Evolutionary conservation across 1,284 basidiomycete species (phyloP), one percentile per base, ranked within the genome.

Genomic region (Schizophyllum commune): DNA sequence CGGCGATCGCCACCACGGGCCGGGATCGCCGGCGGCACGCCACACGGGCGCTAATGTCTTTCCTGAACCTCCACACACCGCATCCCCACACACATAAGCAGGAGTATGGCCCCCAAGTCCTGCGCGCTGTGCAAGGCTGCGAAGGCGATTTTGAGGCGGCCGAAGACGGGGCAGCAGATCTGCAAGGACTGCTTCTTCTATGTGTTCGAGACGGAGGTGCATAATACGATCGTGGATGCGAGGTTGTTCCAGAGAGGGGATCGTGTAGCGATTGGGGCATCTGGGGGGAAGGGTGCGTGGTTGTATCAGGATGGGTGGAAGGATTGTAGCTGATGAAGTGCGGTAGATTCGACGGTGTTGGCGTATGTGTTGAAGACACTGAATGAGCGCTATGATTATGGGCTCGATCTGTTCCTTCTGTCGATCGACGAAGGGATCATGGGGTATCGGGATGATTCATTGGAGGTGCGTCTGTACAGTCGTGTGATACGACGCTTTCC

Each of bases 351-450:
- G 11, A 99, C 96, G 2, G 96, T 99, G 1, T 83, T 99, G 32
- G 96, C 97, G 9, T 89, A 98, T 81, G 92, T 98, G 60, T 92
- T 99, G 90, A 97, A 96, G 69, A 85, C 90, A 9, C 77, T 99
- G 62, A 98, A 99, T 73, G 90, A 96, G 68, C 85, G 96, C 59
- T 96, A 98, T 74, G 77, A 91, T 64, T 99, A 99, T 69, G 94
- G 93, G 15, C 79, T 99, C 56, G 88, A 97, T 57, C 77, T 99
- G 21, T 96, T 92, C 72, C 78, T 99, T 27, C 83, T 99, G 60
- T 98, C 95, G 0, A 98, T 99, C 72, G 97, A 99, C 71, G 97
- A 99, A 73, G 96, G 96, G 0, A 99, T 99, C 69, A 96, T 94
- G 11, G 96, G 96, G 1, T 99, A 99, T 73, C 84, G 96, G 61